Percentiles rank a stretch among this genome's conserved stretches.
Evolutionary conservation across 2,329 filamentous ascomycete genomes (phyloP).

Genomic region (Chaetomiaceae sp.): DNA sequence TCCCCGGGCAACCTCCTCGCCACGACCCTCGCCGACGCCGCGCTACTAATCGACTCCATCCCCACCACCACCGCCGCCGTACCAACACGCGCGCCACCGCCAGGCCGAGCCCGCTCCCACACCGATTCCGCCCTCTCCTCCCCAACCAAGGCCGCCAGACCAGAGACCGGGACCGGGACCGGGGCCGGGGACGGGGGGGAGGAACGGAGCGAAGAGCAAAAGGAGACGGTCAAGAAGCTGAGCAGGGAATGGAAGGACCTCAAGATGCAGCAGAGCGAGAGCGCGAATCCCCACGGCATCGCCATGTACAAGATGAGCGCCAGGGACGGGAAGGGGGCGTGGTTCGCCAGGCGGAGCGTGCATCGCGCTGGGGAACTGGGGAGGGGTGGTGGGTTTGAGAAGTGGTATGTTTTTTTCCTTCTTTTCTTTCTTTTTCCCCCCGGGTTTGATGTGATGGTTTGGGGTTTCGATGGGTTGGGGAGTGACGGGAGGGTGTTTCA

Average conservation of each 20-base stretch:
- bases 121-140: conserved; percentile 48
- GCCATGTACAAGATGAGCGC: conserved; percentile 73
- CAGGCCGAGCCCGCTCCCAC: conserved; percentile 51
- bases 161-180: conserved; percentile 25
- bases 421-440: background rate
- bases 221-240: conserved; percentile 46
- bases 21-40: conserved; percentile 22
- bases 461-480: too few relatives aligned
- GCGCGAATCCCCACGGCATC: conserved; percentile 61
- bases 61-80: conserved; percentile 12
- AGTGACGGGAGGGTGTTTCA: too few relatives aligned
- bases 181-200: background rate
- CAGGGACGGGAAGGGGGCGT: conserved; percentile 77
- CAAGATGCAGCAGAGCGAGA: conserved; percentile 49
- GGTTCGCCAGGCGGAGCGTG: conserved; percentile 83
- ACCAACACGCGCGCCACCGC: background rate
- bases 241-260: conserved; percentile 84
- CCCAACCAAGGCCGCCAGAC: conserved; percentile 40
- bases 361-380: conserved; percentile 57
- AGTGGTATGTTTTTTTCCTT: conserved; percentile 38
- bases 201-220: background rate
- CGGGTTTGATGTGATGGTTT: too few relatives aligned
- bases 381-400: conserved; percentile 63
- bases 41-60: conserved; percentile 27
- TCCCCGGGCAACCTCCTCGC: conserved; percentile 18